Evolutionary conservation across 305 asterid genomes (phyloP).

Genomic region (Withania somnifera): DNA sequence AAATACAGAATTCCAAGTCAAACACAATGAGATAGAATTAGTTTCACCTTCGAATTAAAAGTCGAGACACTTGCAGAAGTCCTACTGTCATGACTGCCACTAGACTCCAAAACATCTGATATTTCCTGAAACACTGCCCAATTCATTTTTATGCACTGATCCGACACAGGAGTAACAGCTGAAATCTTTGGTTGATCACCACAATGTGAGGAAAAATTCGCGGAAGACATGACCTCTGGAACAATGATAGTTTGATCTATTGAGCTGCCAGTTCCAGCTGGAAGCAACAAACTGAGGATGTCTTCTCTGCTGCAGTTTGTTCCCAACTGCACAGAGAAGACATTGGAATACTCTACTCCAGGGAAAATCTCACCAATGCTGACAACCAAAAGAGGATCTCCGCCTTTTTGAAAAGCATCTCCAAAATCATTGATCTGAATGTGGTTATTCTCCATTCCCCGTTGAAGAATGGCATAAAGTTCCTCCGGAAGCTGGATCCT

Average conservation of each 20-base stretch:
- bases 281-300: constrained; percentile 23
- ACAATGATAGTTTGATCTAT: background rate
- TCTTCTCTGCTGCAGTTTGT: constrained; percentile 15
- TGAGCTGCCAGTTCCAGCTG: background rate
- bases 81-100: background rate
- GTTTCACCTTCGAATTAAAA: background rate
- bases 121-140: background rate
- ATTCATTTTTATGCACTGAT: background rate
- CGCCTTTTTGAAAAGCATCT: constrained; percentile 34
- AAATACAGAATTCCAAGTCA: no score
- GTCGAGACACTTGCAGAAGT: background rate
- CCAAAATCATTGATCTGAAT: constrained; percentile 10
- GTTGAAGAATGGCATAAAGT: constrained; percentile 20
- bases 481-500: constrained; percentile 18
- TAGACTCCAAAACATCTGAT: background rate
- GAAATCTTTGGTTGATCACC: background rate
- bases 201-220: background rate
- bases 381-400: constrained; percentile 41
- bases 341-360: constrained; percentile 10
- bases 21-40: no score
- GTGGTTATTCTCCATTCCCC: background rate
- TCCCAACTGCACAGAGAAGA: constrained; percentile 20
- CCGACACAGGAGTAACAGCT: background rate
- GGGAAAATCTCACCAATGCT: background rate
- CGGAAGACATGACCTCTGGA: background rate